phyloP scores from a whole-genome alignment of 1,139 yeast genomes.

The Diutina mesorugosa region DNA sequence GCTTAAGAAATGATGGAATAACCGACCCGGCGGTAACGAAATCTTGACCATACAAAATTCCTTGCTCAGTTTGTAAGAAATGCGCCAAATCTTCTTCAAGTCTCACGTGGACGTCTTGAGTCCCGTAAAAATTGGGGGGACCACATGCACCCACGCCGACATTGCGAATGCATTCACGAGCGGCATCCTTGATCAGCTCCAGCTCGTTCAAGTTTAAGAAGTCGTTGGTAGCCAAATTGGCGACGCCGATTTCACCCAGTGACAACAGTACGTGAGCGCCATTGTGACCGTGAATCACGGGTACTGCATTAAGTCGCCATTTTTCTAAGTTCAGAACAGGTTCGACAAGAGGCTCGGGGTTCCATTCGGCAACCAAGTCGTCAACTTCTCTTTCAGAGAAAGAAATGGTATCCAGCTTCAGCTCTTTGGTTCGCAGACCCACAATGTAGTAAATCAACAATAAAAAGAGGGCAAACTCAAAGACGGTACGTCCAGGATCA shows the following conservation, averaged over 20 bases:
- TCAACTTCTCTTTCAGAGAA: conserved; percentile 62
- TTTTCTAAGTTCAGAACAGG: conserved; percentile 37
- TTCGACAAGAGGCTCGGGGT: conserved; percentile 69
- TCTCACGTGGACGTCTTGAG: conserved; percentile 81
- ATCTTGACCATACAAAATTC: conserved; percentile 89
- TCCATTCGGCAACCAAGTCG: conserved; percentile 82
- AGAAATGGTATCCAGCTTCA: conserved; percentile 57
- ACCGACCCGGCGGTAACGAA: conserved; percentile 88
- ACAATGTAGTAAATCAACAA: conserved; percentile 81
- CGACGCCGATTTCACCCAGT: conserved; percentile 17
- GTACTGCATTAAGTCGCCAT: conserved; percentile 38
- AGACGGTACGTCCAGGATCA: conserved; percentile 82
- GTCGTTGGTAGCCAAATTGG: conserved; percentile 54
- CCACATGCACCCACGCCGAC: conserved; percentile 99
- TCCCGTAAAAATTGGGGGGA: conserved; percentile 95
- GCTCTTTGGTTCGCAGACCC: conserved; percentile 69
- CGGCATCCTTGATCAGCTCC: conserved; percentile 36
- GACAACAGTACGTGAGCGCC: conserved; percentile 30
- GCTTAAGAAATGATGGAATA: conserved; percentile 87
- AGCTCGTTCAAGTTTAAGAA: conserved; percentile 45
- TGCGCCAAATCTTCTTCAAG: conserved; percentile 65
- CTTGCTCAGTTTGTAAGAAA: conserved; percentile 64
- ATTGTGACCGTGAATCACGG: conserved; percentile 36
- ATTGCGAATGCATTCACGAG: conserved; percentile 43
- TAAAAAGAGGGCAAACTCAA: conserved; percentile 67